Base-by-base conservation (phyloP, 164 flowering plant genomes). In the Tinospora cordifolia region DNA sequence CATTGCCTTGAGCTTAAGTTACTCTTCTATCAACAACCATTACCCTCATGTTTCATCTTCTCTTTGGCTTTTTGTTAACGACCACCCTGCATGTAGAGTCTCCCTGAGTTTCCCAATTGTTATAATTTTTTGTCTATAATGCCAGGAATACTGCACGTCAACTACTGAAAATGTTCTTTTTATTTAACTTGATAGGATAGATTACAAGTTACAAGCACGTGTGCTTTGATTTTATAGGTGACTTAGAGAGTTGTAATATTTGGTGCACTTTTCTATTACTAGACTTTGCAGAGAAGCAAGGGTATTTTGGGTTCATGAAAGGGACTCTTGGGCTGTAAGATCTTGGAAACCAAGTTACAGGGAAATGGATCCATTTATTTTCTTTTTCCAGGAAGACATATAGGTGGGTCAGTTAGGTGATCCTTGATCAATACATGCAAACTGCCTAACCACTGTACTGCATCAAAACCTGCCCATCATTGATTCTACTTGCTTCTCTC, bases 1-100 rank as follows among this genome's bases (percentile, higher is more conserved):
- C 90, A 87, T 93, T 92, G 93, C 96, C 91, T 76, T 80, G 74
- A 87, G 86, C 88, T 79, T 80, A 91, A 93, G 96, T 81, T 80
- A 86, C 70, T 11, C 54, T 19, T 47, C 26, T 26, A 51, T 68
- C 71, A 51, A 68, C 71, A 30, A 68, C 71, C 26, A 25, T 51
- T 54, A 30, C 36, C 36, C 36, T 6, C 11, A 60, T 60, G 15
- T 60, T 10, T 19, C 11, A 14, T 9, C 12, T 6, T 60, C 17
- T 26, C 38, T 60, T 30, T 26, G 25, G 60, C 19, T 19, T 6
- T 54, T 54, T 44, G 47, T 4, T 30, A 30, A 30, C 36, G 36
- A 30, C 36, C 3, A 30, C 36, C 36, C 4, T 30, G 36, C 36
- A 30, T 30, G 36, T 30, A 30, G 2, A 30, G 2, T 30, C 4